These are phyloP conservation scores for Protea cynaroides DNA, from an alignment of 164 flowering plant species.

Conservation along the genomic window DNA sequence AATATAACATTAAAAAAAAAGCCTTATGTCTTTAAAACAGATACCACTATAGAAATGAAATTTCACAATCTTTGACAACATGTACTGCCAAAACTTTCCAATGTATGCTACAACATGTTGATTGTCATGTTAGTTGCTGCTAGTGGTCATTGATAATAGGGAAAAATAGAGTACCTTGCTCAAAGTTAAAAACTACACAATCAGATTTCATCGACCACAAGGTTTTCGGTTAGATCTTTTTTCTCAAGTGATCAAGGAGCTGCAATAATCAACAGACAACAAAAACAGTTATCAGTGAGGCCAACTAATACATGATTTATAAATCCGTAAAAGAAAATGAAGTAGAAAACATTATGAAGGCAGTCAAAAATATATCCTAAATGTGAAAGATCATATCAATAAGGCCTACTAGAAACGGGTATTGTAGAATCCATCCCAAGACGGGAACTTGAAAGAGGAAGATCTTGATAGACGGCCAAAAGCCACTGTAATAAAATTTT, in stretches of 20 bases:
- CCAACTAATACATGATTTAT: not conserved
- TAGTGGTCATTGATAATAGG: not conserved
- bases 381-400: slow-evolving; percentile 1
- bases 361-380: not conserved
- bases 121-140: too few species aligned
- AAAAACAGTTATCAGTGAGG: not conserved
- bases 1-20: too few species aligned
- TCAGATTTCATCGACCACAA: not conserved
- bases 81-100: too few species aligned
- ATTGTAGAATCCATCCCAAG: slow-evolving; percentile 63
- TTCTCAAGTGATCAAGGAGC: slow-evolving; percentile 23
- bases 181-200: not conserved
- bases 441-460: slow-evolving; percentile 69
- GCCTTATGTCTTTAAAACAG: too few species aligned
- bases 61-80: too few species aligned
- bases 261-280: slow-evolving; percentile 12
- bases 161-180: not conserved
- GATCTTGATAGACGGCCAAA: slow-evolving; percentile 57
- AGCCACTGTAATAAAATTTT: slow-evolving; percentile 42
- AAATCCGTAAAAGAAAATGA: not conserved
- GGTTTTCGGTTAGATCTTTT: slow-evolving; percentile 15
- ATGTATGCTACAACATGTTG: too few species aligned
- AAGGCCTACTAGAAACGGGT: slow-evolving; percentile 40
- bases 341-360: not conserved
- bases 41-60: too few species aligned